These are phyloP conservation scores for Nigrospora sphaerica DNA, from an alignment of 2,329 filamentous ascomycete genomes.

Conservation along the genomic window DNA sequence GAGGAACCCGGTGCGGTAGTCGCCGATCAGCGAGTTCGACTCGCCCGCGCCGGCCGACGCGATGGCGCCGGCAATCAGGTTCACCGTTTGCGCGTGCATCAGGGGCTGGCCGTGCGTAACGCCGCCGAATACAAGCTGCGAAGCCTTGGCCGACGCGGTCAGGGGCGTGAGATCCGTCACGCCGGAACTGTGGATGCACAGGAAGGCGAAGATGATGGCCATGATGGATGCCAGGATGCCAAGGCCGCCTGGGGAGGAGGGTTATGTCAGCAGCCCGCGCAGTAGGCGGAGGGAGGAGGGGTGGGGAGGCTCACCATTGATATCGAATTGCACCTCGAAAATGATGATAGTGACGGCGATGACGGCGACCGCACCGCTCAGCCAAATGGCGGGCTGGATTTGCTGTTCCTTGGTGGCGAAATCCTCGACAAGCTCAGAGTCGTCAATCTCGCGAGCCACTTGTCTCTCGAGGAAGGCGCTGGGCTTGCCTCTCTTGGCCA, in stretches of 20 bases:
- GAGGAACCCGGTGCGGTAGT: constrained; percentile 64
- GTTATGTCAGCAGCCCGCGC: background rate
- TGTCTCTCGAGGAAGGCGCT: constrained; percentile 4
- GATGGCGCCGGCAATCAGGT: constrained; percentile 55
- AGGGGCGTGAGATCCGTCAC: constrained; percentile 57
- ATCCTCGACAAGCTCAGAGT: constrained; percentile 36
- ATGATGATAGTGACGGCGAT: constrained; percentile 45
- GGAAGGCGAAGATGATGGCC: constrained; percentile 54
- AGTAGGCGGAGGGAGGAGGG: background rate
- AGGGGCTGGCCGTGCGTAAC: constrained; percentile 46
- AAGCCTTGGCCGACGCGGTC: constrained; percentile 61
- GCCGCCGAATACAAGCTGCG: constrained; percentile 60
- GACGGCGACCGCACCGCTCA: constrained; percentile 38
- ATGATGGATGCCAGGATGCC: constrained; percentile 48
- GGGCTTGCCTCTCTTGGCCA: constrained; percentile 34
- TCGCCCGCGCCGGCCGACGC: constrained; percentile 51
- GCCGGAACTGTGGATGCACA: constrained; percentile 53
- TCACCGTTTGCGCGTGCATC: constrained; percentile 53
- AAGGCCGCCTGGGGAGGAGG: constrained; percentile 27
- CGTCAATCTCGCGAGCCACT: constrained; percentile 18
- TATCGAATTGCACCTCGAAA: constrained; percentile 43
- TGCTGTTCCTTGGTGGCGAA: constrained; percentile 36
- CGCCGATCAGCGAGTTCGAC: constrained; percentile 45
- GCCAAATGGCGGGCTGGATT: constrained; percentile 47
- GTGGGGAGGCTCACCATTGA: constrained; percentile 33